A percentile compares a stretch with the other conserved stretches of the same genome.
These are phyloP conservation scores for Penicillium atrosanguineum DNA, from an alignment of 495 filamentous ascomycete genomes.

Conservation along the genomic window DNA sequence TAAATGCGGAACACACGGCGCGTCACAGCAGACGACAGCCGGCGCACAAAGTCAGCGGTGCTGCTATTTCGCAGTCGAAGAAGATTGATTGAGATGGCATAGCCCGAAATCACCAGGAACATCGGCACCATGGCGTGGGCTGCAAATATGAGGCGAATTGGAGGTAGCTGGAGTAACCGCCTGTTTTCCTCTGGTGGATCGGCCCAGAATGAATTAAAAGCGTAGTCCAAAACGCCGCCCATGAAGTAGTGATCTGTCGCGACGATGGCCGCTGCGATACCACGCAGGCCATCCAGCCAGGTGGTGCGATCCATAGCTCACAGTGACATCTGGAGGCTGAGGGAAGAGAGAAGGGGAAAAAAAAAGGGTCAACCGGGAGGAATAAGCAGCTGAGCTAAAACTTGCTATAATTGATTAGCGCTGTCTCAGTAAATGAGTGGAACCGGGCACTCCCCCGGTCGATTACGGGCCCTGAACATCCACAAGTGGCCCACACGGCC, in stretches of 20 bases:
- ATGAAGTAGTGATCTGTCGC: constrained; percentile 19
- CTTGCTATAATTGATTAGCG: not conserved
- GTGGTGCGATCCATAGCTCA: constrained; percentile 20
- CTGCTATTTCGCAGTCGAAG: constrained; percentile 11
- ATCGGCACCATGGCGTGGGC: constrained; percentile 23
- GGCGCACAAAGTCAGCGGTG: constrained; percentile 7
- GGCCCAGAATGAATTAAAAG: constrained; percentile 21
- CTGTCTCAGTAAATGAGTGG: not conserved
- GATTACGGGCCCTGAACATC: not conserved
- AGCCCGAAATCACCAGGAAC: constrained; percentile 28
- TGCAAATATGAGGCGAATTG: constrained; percentile 21
- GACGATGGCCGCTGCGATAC: constrained; percentile 22
- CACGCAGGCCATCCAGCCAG: constrained; percentile 30
- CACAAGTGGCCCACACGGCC: not conserved
- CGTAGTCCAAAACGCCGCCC: constrained; percentile 12
- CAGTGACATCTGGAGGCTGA: not conserved
- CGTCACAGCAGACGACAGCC: constrained; percentile 23
- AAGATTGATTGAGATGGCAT: constrained; percentile 24
- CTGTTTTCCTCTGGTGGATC: constrained; percentile 22
- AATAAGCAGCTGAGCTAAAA: not conserved
- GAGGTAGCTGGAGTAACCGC: constrained; percentile 21
- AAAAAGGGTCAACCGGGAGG: not conserved
- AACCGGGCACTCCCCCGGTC: not conserved
- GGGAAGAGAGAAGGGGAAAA: not conserved
- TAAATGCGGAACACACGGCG: constrained; percentile 25